Conservation (phyloP, 768 basidiomycete genomes). For the Amanita exitialis region DNA sequence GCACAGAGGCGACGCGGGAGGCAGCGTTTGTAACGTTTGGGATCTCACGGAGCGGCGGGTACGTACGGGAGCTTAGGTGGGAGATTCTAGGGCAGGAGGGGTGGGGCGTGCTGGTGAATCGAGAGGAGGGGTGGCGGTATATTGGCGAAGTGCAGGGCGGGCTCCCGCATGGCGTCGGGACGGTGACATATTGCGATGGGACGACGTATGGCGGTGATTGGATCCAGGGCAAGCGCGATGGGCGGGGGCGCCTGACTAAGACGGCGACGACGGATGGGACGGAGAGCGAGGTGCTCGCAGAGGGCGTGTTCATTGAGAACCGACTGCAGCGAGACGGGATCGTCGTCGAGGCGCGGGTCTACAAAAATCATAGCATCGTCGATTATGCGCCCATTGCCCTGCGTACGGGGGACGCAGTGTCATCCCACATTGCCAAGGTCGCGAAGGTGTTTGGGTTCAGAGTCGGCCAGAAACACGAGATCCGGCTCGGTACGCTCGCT, state of each 20-base stretch:
- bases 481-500: background rate
- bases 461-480: background rate
- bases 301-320: constrained; percentile 1
- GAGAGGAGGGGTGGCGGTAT: constrained; percentile 1
- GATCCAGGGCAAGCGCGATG: background rate
- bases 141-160: background rate
- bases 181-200: background rate
- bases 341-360: background rate
- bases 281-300: background rate
- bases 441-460: background rate
- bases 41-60: background rate
- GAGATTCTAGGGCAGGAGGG: background rate
- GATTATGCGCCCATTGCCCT: background rate
- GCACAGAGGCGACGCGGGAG: background rate
- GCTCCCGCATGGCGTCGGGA: background rate
- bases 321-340: background rate
- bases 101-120: background rate
- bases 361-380: background rate
- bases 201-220: background rate
- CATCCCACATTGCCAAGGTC: background rate
- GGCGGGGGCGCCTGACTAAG: background rate
- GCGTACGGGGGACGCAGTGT: background rate
- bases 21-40: background rate
- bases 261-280: background rate
- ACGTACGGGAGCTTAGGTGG: background rate